Conservation (phyloP, 768 basidiomycete species). For the Thelephora ganbajun region DNA sequence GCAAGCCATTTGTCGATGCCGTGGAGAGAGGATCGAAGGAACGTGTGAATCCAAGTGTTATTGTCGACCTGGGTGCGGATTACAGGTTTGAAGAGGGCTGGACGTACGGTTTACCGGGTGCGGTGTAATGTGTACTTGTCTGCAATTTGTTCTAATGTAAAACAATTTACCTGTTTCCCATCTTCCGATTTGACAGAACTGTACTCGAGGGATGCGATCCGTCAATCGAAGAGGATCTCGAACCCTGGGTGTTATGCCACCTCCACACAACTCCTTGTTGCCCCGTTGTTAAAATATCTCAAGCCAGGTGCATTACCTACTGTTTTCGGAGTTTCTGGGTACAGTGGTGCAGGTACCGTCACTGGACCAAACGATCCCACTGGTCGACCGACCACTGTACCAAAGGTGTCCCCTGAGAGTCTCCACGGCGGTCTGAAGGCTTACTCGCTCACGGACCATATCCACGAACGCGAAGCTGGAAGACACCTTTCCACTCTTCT, state of each 20-base stretch:
- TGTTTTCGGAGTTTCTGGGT: conserved; percentile 88
- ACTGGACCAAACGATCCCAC: conserved; percentile 46
- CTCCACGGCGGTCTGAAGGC: conserved; percentile 67
- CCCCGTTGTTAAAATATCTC: conserved; percentile 70
- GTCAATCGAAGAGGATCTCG: conserved; percentile 70
- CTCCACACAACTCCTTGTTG: conserved; percentile 80
- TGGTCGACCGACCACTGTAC: conserved; percentile 57
- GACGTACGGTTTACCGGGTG: conserved; percentile 98
- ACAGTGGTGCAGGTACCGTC: conserved; percentile 89
- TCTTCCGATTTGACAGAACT: conserved; percentile 43
- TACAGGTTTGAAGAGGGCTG: conserved; percentile 90
- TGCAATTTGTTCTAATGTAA: conserved; percentile 20
- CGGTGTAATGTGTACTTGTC: conserved; percentile 31
- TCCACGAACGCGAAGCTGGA: conserved; percentile 94
- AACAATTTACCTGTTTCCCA: conserved; percentile 19
- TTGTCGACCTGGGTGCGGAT: conserved; percentile 91
- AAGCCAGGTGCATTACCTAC: conserved; percentile 51
- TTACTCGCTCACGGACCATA: conserved; percentile 91
- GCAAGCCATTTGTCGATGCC: conserved; percentile 94
- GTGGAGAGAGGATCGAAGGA: conserved; percentile 62
- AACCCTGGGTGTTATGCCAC: conserved; percentile 99
- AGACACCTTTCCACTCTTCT: conserved; percentile 63
- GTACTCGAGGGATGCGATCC: conserved; percentile 61
- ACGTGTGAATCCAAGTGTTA: conserved; percentile 47
- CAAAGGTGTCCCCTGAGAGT: conserved; percentile 71